These are phyloP conservation scores for Brassica nigra DNA, from an alignment of 345 rosid genomes.

Conservation along the genomic window DNA sequence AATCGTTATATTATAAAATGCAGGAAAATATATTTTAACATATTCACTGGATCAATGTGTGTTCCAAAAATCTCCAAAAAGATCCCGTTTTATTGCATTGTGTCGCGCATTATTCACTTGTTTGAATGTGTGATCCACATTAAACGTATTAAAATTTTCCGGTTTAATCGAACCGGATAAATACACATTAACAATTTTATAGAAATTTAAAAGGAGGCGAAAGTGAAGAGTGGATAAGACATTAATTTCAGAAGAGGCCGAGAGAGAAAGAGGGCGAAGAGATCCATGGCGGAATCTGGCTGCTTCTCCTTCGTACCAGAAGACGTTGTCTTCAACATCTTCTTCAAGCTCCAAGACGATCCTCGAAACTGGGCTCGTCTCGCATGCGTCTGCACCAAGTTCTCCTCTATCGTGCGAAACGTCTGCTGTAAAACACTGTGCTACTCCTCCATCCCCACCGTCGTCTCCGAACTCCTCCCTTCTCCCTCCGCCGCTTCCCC, in stretches of 20 bases:
- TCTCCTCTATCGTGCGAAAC: constrained; percentile 70
- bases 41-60: background rate
- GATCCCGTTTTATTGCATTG: background rate
- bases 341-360: constrained; percentile 85
- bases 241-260: constrained; percentile 4
- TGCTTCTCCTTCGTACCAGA: constrained; percentile 70
- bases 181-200: background rate
- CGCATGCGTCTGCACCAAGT: constrained; percentile 83
- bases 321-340: constrained; percentile 76
- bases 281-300: constrained; percentile 48
- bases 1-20: background rate
- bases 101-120: background rate
- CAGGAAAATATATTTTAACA: background rate
- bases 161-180: constrained; percentile 11
- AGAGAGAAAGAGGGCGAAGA: background rate
- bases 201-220: background rate
- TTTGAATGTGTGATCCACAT: constrained; percentile 13
- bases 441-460: constrained; percentile 55
- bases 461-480: constrained; percentile 65
- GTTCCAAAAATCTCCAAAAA: background rate
- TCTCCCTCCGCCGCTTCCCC: constrained; percentile 12
- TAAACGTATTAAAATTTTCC: background rate
- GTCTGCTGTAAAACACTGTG: constrained; percentile 73
- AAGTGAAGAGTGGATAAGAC: constrained; percentile 32
- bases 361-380: constrained; percentile 84